Percentiles rank a stretch among this genome's conserved stretches.
Conservation (phyloP, 2,329 filamentous ascomycete species). For the Aspergillus japonicus region DNA sequence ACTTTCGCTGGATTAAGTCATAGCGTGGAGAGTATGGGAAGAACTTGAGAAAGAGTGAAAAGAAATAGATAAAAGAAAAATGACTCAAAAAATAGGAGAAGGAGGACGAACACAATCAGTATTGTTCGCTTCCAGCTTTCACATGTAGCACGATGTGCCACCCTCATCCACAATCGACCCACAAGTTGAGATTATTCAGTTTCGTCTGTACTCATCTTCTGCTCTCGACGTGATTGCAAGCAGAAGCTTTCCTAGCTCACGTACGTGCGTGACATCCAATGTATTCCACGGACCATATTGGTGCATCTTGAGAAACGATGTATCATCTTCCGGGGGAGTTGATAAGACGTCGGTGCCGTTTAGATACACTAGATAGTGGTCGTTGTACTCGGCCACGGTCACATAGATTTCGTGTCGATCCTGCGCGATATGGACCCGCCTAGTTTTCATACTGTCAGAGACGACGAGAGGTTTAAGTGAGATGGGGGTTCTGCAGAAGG, state of each 20-base stretch:
- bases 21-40: no score
- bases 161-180: no score
- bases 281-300: conserved; percentile 16
- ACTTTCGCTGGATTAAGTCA: no score
- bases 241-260: conserved; percentile 7
- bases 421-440: conserved; percentile 6
- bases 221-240: conserved; percentile 1
- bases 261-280: conserved; percentile 1
- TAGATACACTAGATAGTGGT: conserved; percentile 9
- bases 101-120: no score
- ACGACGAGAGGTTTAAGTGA: not conserved
- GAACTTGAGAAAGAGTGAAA: no score
- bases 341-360: not conserved
- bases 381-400: conserved; percentile 4
- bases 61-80: no score
- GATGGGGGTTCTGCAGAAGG: no score
- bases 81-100: no score
- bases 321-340: not conserved
- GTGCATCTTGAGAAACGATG: conserved; percentile 14
- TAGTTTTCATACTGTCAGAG: not conserved
- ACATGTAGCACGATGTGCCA: no score
- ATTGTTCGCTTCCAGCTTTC: no score
- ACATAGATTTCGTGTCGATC: conserved; percentile 7
- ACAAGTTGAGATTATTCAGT: no score
- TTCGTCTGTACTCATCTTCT: no score